Evolutionary conservation across 1,284 basidiomycete genomes (phyloP).

Genomic region (Ustilago vetiveriae): DNA sequence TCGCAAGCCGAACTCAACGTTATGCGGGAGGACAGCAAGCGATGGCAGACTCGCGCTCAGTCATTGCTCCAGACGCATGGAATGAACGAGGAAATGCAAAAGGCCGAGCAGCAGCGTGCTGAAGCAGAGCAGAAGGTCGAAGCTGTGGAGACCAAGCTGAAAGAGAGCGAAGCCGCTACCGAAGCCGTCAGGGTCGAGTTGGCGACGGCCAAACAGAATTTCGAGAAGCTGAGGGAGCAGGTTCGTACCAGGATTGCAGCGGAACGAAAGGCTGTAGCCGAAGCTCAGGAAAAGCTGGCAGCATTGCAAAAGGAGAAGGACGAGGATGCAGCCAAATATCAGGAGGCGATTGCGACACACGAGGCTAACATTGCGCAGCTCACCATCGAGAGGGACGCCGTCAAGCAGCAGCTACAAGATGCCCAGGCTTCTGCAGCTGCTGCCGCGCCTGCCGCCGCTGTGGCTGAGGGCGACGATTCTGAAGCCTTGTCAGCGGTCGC

Average conservation of each 20-base stretch:
- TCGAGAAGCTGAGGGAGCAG: conserved; percentile 60
- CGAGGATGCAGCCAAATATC: conserved; percentile 28
- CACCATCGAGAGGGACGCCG: conserved; percentile 49
- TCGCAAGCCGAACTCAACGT: conserved; percentile 76
- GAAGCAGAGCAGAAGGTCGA: conserved; percentile 48
- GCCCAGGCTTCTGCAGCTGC: conserved; percentile 29
- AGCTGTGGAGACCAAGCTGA: conserved; percentile 36
- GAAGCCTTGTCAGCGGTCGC: too few relatives aligned
- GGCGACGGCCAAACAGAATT: conserved; percentile 47
- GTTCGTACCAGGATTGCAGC: conserved; percentile 52
- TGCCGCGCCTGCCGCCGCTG: too few relatives aligned
- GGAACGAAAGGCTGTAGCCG: conserved; percentile 53
- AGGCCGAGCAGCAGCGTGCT: conserved; percentile 59
- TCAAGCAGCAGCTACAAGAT: conserved; percentile 65
- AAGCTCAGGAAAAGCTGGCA: conserved; percentile 68
- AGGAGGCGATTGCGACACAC: conserved; percentile 38
- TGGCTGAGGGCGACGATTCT: too few relatives aligned
- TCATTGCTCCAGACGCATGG: conserved; percentile 85
- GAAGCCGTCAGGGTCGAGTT: conserved; percentile 41
- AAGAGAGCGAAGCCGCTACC: conserved; percentile 20
- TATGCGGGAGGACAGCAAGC: conserved; percentile 80
- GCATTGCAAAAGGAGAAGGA: conserved; percentile 67
- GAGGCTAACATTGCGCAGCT: conserved; percentile 36
- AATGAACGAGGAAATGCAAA: conserved; percentile 74
- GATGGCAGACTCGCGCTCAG: conserved; percentile 85